Conservation (phyloP, 495 filamentous ascomycete genomes). For the Clohesyomyces aquaticus region DNA sequence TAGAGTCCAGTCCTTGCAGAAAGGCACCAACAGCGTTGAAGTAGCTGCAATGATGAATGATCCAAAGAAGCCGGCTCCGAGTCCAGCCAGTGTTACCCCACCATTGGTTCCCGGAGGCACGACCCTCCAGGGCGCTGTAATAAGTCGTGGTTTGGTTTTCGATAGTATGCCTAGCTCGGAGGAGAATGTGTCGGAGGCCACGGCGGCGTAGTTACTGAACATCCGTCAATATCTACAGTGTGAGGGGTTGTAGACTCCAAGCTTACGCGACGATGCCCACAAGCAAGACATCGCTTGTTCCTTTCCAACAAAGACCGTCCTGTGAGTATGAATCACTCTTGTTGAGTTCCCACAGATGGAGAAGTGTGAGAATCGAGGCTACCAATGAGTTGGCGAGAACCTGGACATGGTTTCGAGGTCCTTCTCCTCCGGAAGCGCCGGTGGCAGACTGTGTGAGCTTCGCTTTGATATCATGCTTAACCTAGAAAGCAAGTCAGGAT, state of each 20-base stretch:
- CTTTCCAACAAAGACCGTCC: slow-evolving; percentile 44
- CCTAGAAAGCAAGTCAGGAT: slow-evolving; percentile 49
- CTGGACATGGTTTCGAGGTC: slow-evolving; percentile 80
- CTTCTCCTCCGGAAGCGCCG: slow-evolving; percentile 75
- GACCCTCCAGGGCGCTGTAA: slow-evolving; percentile 75
- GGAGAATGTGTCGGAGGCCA: slow-evolving; percentile 90
- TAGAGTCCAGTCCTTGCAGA: slow-evolving; percentile 55
- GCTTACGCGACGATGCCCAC: slow-evolving; percentile 59
- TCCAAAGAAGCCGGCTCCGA: slow-evolving; percentile 74
- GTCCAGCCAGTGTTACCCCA: slow-evolving; percentile 74
- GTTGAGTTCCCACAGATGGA: slow-evolving; percentile 69
- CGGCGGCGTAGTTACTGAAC: slow-evolving; percentile 76
- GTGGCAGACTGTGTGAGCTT: slow-evolving; percentile 74
- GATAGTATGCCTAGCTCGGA: slow-evolving; percentile 94
- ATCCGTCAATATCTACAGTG: slow-evolving; percentile 11
- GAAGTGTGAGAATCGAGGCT: slow-evolving; percentile 70
- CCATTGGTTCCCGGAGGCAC: slow-evolving; percentile 94
- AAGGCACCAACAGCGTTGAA: slow-evolving; percentile 68
- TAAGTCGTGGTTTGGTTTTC: slow-evolving; percentile 73
- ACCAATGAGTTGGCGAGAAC: slow-evolving; percentile 87
- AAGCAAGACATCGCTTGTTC: slow-evolving; percentile 55
- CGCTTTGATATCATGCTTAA: slow-evolving; percentile 86
- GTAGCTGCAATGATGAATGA: slow-evolving; percentile 71
- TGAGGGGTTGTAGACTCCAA: background rate
- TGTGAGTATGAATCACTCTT: slow-evolving; percentile 46